phyloP scores from a whole-genome alignment of 805 yeast species.

The Priceomyces melissophilus region DNA sequence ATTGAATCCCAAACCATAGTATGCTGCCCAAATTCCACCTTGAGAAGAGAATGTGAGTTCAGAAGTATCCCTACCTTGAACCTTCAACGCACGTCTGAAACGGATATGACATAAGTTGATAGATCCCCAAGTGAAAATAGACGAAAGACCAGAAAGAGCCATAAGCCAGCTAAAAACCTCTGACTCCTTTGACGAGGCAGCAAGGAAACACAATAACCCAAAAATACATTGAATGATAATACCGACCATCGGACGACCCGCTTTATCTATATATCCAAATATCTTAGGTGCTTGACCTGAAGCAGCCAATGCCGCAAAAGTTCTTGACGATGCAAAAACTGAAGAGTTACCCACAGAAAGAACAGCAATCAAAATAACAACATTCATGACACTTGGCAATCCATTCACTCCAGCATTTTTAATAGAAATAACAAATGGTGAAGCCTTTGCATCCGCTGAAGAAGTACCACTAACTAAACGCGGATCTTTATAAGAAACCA shows the following conservation, averaged over 20 bases:
- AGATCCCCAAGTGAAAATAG: slow-evolving; percentile 51
- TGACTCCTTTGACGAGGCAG: slow-evolving; percentile 51
- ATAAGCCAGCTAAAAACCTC: slow-evolving; percentile 70
- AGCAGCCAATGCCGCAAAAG: slow-evolving; percentile 19
- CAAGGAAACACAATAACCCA: slow-evolving; percentile 24
- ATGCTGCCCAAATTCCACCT: slow-evolving; percentile 36
- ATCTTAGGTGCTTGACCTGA: slow-evolving; percentile 16
- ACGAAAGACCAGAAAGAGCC: slow-evolving; percentile 67
- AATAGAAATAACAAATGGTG: slow-evolving; percentile 36
- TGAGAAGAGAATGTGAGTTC: slow-evolving; percentile 34
- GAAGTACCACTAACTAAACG: slow-evolving; percentile 39
- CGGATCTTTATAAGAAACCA: slow-evolving; percentile 37
- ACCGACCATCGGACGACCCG: slow-evolving; percentile 27
- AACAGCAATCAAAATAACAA: slow-evolving; percentile 69
- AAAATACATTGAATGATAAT: slow-evolving; percentile 64
- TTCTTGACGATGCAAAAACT: slow-evolving; percentile 27
- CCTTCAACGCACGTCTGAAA: slow-evolving; percentile 46
- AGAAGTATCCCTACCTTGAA: slow-evolving; percentile 29
- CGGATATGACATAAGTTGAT: slow-evolving; percentile 52
- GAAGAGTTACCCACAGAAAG: slow-evolving; percentile 56
- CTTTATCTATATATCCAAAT: slow-evolving; percentile 11
- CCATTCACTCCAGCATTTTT: slow-evolving; percentile 43
- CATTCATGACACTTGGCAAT: slow-evolving; percentile 68
- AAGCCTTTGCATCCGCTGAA: slow-evolving; percentile 40
- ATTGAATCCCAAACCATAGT: slow-evolving; percentile 28